Percentiles rank a stretch among this genome's conserved stretches.
These are phyloP conservation scores for Lolium perenne DNA, from an alignment of 176 grass and related monocot genomes.

Conservation along the genomic window DNA sequence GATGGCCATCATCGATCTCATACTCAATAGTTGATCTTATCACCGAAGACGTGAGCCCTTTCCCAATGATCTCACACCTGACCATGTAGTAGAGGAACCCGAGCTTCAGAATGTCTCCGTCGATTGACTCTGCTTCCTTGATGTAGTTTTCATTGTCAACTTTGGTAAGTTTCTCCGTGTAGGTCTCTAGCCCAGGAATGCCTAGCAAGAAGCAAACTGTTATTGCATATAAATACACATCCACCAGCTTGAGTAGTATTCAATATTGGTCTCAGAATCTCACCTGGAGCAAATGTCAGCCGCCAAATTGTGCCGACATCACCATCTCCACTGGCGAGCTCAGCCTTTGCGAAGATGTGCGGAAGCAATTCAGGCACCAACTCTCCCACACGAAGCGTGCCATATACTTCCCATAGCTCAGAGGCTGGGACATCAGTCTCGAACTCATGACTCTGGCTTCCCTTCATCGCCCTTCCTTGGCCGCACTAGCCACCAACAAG, in stretches of 20 bases:
- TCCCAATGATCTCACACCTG: constrained; percentile 33
- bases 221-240: not conserved
- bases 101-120: constrained; percentile 29
- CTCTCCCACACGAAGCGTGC: constrained; percentile 22
- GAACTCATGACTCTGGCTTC: constrained; percentile 44
- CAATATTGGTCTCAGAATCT: not conserved
- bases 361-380: constrained; percentile 6
- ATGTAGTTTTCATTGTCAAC: not conserved
- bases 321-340: constrained; percentile 34
- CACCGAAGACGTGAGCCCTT: constrained; percentile 19
- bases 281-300: constrained; percentile 42
- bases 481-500: not conserved
- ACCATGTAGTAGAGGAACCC: constrained; percentile 44
- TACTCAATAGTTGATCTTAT: constrained; percentile 45
- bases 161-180: constrained; percentile 34
- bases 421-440: constrained; percentile 23
- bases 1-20: constrained; percentile 12
- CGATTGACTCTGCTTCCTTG: constrained; percentile 37
- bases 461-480: constrained; percentile 13
- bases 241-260: not conserved
- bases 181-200: constrained; percentile 1
- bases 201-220: not conserved
- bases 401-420: constrained; percentile 39
- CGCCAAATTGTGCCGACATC: constrained; percentile 31
- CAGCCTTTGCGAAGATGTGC: constrained; percentile 8